Percentiles rank a stretch among this genome's conserved stretches.
phyloP scores from a whole-genome alignment of 441 rosid genomes.

The Erodium chrysanthum region DNA sequence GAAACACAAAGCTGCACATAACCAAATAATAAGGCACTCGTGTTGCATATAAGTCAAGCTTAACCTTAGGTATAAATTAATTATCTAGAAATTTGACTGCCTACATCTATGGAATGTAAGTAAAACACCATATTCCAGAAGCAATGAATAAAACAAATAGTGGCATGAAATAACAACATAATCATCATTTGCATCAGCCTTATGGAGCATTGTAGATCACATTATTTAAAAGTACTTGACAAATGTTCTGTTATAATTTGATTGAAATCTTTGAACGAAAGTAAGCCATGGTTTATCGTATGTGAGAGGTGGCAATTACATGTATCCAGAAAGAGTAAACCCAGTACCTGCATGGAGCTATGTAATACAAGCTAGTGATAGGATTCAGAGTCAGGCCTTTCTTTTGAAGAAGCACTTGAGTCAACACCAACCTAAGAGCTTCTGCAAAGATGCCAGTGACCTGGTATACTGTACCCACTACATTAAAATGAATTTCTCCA shows the following conservation, averaged over 20 bases:
- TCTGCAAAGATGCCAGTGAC: conserved; percentile 99
- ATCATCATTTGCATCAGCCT: neutral
- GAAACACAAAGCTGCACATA: conserved; percentile 78
- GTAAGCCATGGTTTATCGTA: neutral
- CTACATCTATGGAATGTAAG: neutral
- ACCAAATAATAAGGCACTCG: conserved; percentile 14
- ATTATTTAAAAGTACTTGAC: neutral
- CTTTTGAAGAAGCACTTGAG: conserved; percentile 98
- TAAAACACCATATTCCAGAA: neutral
- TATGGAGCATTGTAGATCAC: neutral
- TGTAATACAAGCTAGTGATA: conserved; percentile 93
- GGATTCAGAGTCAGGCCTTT: conserved; percentile 97
- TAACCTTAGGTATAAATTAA: neutral
- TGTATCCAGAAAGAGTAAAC: neutral
- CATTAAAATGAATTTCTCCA: conserved; percentile 96
- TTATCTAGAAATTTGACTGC: neutral
- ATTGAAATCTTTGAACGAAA: too few species aligned
- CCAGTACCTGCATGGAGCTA: conserved; percentile 97
- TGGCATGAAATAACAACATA: neutral
- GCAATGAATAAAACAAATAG: neutral
- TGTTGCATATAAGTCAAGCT: neutral
- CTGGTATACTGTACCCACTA: conserved; percentile 93
- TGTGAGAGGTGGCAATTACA: neutral
- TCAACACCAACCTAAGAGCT: conserved; percentile 96
- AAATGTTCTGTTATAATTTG: too few species aligned